phyloP scores from a whole-genome alignment of 2,329 filamentous ascomycete genomes.

The Aspergillus sp. region DNA sequence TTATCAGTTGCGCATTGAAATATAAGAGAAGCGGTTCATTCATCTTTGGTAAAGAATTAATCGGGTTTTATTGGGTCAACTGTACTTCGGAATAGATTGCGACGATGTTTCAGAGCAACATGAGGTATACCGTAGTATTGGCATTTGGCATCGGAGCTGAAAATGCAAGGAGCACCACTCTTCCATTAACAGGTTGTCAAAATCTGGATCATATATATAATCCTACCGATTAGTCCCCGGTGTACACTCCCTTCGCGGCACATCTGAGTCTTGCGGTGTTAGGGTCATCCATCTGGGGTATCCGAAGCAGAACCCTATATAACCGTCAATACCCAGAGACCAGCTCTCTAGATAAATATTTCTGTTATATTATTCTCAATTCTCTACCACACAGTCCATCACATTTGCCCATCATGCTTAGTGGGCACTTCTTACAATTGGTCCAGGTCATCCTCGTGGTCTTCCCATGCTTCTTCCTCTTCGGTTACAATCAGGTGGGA shows the following conservation, averaged over 20 bases:
- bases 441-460: constrained; percentile 4
- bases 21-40: constrained; percentile 49
- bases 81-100: constrained; percentile 63
- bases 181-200: not conserved
- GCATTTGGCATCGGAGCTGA: not conserved
- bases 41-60: constrained; percentile 61
- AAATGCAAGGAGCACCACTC: not conserved
- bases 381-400: not conserved
- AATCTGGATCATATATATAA: not conserved
- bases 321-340: too few relatives aligned
- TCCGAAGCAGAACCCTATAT: too few relatives aligned
- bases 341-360: not conserved
- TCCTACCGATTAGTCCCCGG: not conserved
- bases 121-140: constrained; percentile 60
- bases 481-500: constrained; percentile 4
- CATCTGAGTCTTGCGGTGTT: not conserved
- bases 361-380: not conserved
- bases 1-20: constrained; percentile 47
- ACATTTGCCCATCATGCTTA: not conserved
- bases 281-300: not conserved
- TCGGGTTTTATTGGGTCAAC: constrained; percentile 49
- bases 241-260: not conserved
- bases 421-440: constrained; percentile 2
- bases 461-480: constrained; percentile 2
- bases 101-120: constrained; percentile 82